Base-by-base conservation (phyloP, 139 green algal species). In the Haematococcus lacustris region DNA sequence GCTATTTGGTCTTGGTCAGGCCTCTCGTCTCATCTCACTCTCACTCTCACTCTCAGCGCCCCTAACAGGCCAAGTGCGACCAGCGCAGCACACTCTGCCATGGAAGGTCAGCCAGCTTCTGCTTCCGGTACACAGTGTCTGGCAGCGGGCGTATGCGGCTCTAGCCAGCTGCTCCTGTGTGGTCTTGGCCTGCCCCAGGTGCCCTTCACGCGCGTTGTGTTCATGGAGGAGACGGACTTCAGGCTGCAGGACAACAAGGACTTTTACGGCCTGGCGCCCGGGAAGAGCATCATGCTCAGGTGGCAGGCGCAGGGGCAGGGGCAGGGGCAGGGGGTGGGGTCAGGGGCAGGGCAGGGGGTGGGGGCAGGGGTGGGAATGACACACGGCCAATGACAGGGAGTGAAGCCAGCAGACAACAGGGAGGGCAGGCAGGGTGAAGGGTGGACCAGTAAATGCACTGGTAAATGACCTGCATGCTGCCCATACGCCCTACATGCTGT, bases 191-290 rank as follows among this genome's bases (percentile, higher is more conserved):
- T 63, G 21, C 38, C 4, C 13, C 38, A 63, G 70, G 69, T 94
- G 35, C 90, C 90, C 7, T 91, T 97, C 76, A 91, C 81, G 2
- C 81, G 86, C 3, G 83, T 93, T 17, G 84, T 98, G 37, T 99
- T 97, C 83, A 97, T 99, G 21, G 96, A 98, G 82, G 69, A 75
- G 1, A 92, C 86, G 0, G 96, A 99, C 85, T 98, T 98, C 86
- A 80, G 85, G 72, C 77, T 96, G 77, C 64, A 81, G 26, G 95
- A 98, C 76, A 77, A 76, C 37, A 95, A 96, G 73, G 88, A 89
- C 65, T 98, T 96, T 79, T 99, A 96, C 75, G 96, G 94, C 5
- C 86, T 99, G 35, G 93, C 95, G 1, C 94, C 92, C 1, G 90
- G 90, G 35, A 98, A 98, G 84, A 79, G 71, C 26, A 87, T 94